Conservation (phyloP, 768 basidiomycete species). For the Termitomyces sp. region DNA sequence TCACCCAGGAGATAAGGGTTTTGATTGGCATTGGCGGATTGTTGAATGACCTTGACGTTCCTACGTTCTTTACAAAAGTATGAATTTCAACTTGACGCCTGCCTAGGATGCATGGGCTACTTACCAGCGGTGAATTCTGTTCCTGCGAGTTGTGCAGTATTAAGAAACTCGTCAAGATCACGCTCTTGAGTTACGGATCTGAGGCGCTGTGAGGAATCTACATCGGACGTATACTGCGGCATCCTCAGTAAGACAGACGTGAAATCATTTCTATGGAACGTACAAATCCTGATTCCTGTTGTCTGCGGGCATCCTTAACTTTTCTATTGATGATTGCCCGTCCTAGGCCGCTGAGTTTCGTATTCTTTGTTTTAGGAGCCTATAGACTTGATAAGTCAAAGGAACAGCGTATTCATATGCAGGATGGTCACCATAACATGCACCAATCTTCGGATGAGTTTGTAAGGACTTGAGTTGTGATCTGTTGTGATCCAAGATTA, state of each 20-base stretch:
- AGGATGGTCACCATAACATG: not conserved
- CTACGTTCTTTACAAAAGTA: conserved; percentile 53
- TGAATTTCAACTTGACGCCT: conserved; percentile 2
- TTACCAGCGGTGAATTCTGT: conserved; percentile 94
- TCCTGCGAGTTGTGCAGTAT: conserved; percentile 90
- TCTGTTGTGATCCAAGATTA: too few species aligned
- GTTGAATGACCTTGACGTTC: conserved; percentile 75
- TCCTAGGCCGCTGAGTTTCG: conserved; percentile 81
- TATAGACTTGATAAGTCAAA: conserved; percentile 16
- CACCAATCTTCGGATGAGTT: not conserved
- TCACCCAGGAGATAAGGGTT: conserved; percentile 87
- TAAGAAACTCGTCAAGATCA: conserved; percentile 94
- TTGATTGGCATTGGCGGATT: conserved; percentile 47
- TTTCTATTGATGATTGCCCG: conserved; percentile 93
- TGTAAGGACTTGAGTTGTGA: not conserved
- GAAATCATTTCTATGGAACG: conserved; percentile 18
- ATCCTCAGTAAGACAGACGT: conserved; percentile 3
- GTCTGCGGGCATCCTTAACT: conserved; percentile 66
- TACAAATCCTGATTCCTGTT: conserved; percentile 66
- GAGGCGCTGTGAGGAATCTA: conserved; percentile 63
- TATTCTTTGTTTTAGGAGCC: conserved; percentile 58
- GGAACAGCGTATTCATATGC: not conserved
- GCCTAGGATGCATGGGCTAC: conserved; percentile 14
- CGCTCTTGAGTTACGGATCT: conserved; percentile 94
- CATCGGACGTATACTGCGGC: conserved; percentile 70